Base-by-base conservation (phyloP, 2,329 filamentous ascomycete species). In the Rhinocladiella mackenziei region DNA sequence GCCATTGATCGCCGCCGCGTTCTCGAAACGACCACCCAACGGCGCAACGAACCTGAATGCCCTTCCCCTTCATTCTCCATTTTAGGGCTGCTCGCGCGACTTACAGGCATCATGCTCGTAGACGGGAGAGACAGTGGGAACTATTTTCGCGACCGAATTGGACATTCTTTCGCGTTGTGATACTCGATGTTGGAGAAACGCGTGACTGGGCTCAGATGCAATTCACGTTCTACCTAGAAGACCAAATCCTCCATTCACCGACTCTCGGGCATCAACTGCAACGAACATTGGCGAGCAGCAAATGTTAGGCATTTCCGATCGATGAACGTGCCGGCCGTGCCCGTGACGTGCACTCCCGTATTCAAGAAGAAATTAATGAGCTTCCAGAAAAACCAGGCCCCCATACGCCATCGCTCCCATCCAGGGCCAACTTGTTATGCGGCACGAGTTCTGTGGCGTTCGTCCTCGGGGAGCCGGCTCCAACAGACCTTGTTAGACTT, bases 311-410 rank as follows among this genome's bases (percentile, higher is more conserved):
- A 37, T 37, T 35, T 28, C 30, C 22, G 29, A 14, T 35, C 20
- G n/a, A 39, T 41, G 30, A 26, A 40, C 36, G 25, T 41, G 30
- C 36, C 37, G 29, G 17, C n/a, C 28, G 11, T 10, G n/a, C 30
- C n/a, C 36, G 13, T 17, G 32, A 22, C 13, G 11, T 28, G 20
- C 20, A 17, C 20, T 2, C 14, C 10, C 35, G n/a, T 13, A 22
- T 33, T 19, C 38, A 33, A 29, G 23, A 38, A 33, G 41, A 48
- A 47, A 53, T 48, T 43, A 48, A 39, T 29, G 13, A 31, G 20
- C 38, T 53, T 53, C 50, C 43, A 53, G 50, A 53, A 53, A 19
- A 23, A 33, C 17, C 34, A 29, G 28, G 42, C 37, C 14, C n/a
- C n/a, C 33, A 18, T 30, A 19, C 43, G 26, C 37, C 40, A 35